phyloP scores from a whole-genome alignment of 306 rosid species.

The Urtica urens region DNA sequence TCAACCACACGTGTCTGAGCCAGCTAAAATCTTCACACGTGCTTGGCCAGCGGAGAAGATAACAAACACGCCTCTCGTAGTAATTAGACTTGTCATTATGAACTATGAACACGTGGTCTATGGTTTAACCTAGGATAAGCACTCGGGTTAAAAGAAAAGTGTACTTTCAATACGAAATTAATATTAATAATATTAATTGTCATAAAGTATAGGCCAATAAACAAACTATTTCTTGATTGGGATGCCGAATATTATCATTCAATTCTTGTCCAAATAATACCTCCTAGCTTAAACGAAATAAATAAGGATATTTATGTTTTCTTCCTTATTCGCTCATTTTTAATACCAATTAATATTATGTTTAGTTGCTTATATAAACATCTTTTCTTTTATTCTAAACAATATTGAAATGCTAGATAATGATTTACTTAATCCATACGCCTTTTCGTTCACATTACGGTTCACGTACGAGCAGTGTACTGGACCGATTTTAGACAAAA shows the following conservation, averaged over 20 bases:
- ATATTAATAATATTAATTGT: too few relatives aligned
- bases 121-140: neutral
- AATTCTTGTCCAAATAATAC: too few relatives aligned
- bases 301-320: too few relatives aligned
- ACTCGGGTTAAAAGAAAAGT: too few relatives aligned
- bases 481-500: neutral
- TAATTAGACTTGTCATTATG: neutral
- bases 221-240: too few relatives aligned
- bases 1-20: constrained; percentile 20
- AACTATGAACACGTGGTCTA: neutral
- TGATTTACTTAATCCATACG: constrained; percentile 8
- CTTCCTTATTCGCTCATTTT: too few relatives aligned
- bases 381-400: too few relatives aligned
- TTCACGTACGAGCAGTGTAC: constrained; percentile 23
- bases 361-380: constrained; percentile 5
- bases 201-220: too few relatives aligned
- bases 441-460: neutral
- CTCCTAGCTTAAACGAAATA: too few relatives aligned
- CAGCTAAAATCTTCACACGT: neutral
- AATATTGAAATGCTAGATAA: neutral
- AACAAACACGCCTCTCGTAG: constrained; percentile 6
- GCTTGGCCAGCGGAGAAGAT: neutral
- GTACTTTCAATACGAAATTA: too few relatives aligned
- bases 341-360: too few relatives aligned
- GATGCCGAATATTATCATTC: too few relatives aligned